Evolutionary conservation across 2,329 filamentous ascomycete species (phyloP), one percentile per base, ranked within the genome.

Genomic region (Didymellaceae sp.): DNA sequence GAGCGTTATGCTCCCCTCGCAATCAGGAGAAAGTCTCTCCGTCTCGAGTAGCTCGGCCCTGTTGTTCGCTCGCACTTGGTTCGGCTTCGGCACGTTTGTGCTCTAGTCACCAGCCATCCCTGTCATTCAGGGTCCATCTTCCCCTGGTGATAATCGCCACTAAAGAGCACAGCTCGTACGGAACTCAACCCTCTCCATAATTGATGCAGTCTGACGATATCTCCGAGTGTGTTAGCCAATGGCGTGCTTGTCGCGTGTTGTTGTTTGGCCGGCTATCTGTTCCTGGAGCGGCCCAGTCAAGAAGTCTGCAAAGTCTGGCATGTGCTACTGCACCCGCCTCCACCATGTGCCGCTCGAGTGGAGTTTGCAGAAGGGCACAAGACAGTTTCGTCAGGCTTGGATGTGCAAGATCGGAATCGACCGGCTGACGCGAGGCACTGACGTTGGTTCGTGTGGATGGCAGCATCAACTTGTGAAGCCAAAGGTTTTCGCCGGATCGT

Each of bases 91-190:
- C 48, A 45, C 37, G 32, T 22, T 38, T 21, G 14, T 38, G 14
- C 17, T 33, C 33, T n/a, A 13, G 17, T 21, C 42, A 25, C 38
- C 20, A 20, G 25, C 32, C n/a, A 46, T 17, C 48, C 48, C 38
- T 52, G 48, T 42, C 48, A 28, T n/a, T 46, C 38, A 38, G 48
- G 43, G 43, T 46, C 42, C 48, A 43, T 32, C 25, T 22, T 37
- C 31, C 48, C 37, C 37, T 52, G 48, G 48, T 52, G 48, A 52
- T 52, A 52, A 31, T 52, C 48, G 48, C 48, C 48, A 52, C 48
- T 52, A 46, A 28, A 7, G 22, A 38, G 17, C 25, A 20, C 46
- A 46, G 48, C 42, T 46, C 32, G 32, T 32, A 38, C 37, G 26
- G 42, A 46, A 38, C 20, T 46, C 38, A 25, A 35, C 21, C 10